A percentile compares a stretch with the other conserved stretches of the same genome.
Evolutionary conservation across 108 stramenopile genomes (phyloP).

Genomic region (Asterionellopsis glacialis): DNA sequence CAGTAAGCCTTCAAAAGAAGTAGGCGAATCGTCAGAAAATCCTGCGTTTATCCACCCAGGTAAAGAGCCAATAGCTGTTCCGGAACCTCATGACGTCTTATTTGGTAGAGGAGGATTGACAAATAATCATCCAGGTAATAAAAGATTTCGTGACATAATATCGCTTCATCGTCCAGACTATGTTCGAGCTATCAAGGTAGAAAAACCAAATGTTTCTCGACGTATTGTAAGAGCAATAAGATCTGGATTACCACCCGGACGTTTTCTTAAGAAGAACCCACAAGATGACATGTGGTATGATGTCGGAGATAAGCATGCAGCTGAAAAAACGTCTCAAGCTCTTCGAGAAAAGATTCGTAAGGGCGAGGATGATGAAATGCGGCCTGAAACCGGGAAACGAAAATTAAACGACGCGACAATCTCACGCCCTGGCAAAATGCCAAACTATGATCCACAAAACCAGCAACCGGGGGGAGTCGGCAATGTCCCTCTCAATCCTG

Average conservation of each 20-base stretch:
- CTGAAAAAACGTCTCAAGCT: constrained; percentile 73
- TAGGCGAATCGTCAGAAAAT: not conserved
- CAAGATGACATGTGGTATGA: constrained; percentile 63
- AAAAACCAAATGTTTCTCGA: constrained; percentile 76
- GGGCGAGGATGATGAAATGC: constrained; percentile 33
- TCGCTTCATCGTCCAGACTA: constrained; percentile 70
- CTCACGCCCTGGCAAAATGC: not conserved
- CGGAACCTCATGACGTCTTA: constrained; percentile 36
- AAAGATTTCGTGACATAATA: constrained; percentile 73
- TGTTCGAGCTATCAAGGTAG: constrained; percentile 55
- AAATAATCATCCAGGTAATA: constrained; percentile 75
- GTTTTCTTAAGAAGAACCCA: constrained; percentile 61
- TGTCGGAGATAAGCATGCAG: constrained; percentile 59
- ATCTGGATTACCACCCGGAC: constrained; percentile 18
- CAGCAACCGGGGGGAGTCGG: not conserved
- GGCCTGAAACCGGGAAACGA: constrained; percentile 8
- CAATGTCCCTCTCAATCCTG: not conserved
- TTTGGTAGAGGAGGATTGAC: constrained; percentile 73
- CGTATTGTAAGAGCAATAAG: constrained; percentile 52
- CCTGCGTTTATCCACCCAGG: constrained; percentile 16
- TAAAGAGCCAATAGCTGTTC: constrained; percentile 17
- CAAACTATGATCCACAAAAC: too few species aligned
- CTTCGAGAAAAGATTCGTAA: constrained; percentile 54
- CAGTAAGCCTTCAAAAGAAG: not conserved
- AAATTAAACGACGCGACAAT: not conserved